Conservation (phyloP, 2,329 filamentous ascomycete species). For the Ilyonectria robusta region DNA sequence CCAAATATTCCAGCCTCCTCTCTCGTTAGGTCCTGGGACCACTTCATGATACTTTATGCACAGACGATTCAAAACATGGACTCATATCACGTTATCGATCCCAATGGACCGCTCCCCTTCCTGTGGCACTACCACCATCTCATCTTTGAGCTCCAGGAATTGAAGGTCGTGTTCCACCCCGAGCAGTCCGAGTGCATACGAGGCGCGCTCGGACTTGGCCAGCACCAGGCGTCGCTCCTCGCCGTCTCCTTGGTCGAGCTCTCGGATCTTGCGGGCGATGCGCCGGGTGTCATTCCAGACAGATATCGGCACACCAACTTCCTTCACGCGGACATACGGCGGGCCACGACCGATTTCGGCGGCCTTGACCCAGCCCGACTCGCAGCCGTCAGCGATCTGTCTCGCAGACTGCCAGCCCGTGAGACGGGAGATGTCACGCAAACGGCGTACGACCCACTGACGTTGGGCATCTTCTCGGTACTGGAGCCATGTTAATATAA, state of each 20-base stretch:
- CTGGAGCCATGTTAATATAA: constrained; percentile 58
- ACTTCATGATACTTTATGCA: constrained; percentile 4
- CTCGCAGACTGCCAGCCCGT: constrained; percentile 91
- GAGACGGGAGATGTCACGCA: constrained; percentile 81
- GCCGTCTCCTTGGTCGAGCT: constrained; percentile 55
- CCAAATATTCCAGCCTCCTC: constrained; percentile 9
- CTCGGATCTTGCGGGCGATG: constrained; percentile 66
- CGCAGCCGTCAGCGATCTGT: constrained; percentile 86
- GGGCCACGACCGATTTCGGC: constrained; percentile 82
- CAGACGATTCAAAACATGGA: constrained; percentile 2
- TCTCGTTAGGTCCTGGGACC: neutral
- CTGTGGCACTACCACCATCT: constrained; percentile 4
- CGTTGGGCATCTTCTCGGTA: constrained; percentile 81
- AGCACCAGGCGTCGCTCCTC: constrained; percentile 68
- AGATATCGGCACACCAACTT: constrained; percentile 54
- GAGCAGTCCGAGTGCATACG: constrained; percentile 84
- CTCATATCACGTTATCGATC: constrained; percentile 20
- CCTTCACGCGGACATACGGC: constrained; percentile 71
- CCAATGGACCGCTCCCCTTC: neutral
- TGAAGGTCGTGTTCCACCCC: constrained; percentile 83
- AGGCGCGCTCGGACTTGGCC: constrained; percentile 73
- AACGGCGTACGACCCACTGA: constrained; percentile 80
- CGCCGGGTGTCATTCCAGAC: constrained; percentile 66
- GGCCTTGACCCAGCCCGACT: constrained; percentile 85
- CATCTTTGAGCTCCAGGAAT: constrained; percentile 69